phyloP scores from a whole-genome alignment of 73 alveolate genomes.

The Paramecium caudatum region DNA sequence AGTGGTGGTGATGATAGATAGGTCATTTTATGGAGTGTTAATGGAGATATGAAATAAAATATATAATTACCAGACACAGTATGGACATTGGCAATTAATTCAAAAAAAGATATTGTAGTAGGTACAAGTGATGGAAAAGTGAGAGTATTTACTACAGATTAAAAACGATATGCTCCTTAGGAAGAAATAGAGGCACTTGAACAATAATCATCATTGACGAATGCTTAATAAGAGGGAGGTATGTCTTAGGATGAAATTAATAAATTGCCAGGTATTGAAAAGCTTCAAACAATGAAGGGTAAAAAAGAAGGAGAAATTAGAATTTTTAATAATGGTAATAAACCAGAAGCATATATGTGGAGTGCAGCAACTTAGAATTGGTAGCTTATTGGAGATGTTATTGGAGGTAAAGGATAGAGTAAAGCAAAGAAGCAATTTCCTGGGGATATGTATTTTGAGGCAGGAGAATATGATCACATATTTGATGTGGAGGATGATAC shows the following conservation, averaged over 20 bases:
- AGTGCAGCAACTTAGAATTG: constrained; percentile 90
- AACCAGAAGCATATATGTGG: constrained; percentile 97
- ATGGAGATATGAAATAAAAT: constrained; percentile 83
- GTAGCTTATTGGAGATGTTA: constrained; percentile 98
- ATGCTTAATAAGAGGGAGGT: constrained; percentile 79
- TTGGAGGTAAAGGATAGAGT: constrained; percentile 82
- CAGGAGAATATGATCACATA: constrained; percentile 98
- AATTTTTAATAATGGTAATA: constrained; percentile 92
- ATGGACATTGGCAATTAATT: constrained; percentile 93
- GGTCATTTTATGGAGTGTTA: constrained; percentile 95
- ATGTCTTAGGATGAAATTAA: constrained; percentile 85
- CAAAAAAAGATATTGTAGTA: constrained; percentile 90
- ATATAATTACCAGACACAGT: constrained; percentile 95
- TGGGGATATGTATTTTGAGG: constrained; percentile 95
- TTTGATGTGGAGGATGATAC: constrained; percentile 98
- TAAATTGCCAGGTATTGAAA: constrained; percentile 87
- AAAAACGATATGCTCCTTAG: constrained; percentile 84
- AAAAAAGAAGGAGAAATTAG: constrained; percentile 98
- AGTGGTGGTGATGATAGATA: constrained; percentile 96
- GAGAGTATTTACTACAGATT: constrained; percentile 92
- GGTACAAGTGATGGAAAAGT: constrained; percentile 97
- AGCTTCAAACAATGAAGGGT: constrained; percentile 86
- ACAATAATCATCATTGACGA: constrained; percentile 82
- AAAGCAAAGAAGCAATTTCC: constrained; percentile 84
- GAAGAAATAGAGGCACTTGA: constrained; percentile 90